phyloP scores from a whole-genome alignment of 192 early-diverging fungal species.

The Thamnidium elegans region DNA sequence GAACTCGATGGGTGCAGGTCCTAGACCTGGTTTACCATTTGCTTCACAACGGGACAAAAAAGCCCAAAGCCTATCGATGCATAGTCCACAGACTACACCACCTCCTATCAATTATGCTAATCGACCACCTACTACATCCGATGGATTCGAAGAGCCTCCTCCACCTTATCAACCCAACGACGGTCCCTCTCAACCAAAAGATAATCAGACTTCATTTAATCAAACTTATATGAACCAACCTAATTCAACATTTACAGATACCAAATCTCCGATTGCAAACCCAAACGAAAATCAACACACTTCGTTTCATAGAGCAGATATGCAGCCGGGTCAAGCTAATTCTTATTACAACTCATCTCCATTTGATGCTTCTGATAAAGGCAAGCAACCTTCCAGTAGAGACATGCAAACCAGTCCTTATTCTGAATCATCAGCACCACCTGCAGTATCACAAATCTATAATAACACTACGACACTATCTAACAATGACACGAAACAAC shows the following conservation, averaged over 20 bases:
- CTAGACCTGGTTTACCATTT: conserved; percentile 14
- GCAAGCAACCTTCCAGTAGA: background rate
- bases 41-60: conserved; percentile 8
- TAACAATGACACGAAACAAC: background rate
- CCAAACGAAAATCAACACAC: too few species aligned
- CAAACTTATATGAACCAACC: too few species aligned
- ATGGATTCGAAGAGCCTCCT: conserved; percentile 7
- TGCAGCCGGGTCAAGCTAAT: too few species aligned
- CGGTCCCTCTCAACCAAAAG: background rate
- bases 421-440: background rate
- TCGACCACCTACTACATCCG: conserved; percentile 2
- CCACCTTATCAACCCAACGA: background rate
- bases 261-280: background rate
- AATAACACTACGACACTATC: too few species aligned
- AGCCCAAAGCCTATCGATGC: background rate
- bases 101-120: background rate
- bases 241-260: background rate
- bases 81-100: too few species aligned
- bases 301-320: too few species aligned
- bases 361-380: background rate
- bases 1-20: conserved; percentile 29
- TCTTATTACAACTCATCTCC: background rate
- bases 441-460: too few species aligned
- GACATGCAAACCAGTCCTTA: too few species aligned
- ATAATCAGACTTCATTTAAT: background rate